Conservation (phyloP, 805 yeast species). For the Metschnikowia sp. region DNA sequence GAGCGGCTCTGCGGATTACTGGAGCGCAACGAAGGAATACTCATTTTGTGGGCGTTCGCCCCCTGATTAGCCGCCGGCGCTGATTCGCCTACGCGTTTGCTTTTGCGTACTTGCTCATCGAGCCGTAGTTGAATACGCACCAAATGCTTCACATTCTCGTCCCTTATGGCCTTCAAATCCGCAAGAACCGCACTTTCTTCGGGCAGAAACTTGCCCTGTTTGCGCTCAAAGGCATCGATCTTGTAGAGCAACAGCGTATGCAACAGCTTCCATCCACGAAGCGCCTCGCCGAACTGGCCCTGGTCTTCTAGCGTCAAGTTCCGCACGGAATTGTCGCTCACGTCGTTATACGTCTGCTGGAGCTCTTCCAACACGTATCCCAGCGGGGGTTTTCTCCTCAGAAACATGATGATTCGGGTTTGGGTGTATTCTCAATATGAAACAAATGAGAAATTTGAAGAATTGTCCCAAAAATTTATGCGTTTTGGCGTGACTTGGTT, state of each 20-base stretch:
- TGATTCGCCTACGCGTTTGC: slow-evolving; percentile 5
- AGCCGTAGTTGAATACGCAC: slow-evolving; percentile 38
- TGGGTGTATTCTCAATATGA: neutral
- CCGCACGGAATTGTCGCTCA: slow-evolving; percentile 56
- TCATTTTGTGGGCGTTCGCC: slow-evolving; percentile 14
- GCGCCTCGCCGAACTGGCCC: slow-evolving; percentile 49
- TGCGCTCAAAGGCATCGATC: slow-evolving; percentile 51
- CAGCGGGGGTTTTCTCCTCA: slow-evolving; percentile 57
- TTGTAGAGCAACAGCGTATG: slow-evolving; percentile 58
- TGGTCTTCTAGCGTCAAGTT: slow-evolving; percentile 58
- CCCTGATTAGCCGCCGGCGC: slow-evolving; percentile 1
- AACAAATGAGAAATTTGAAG: neutral
- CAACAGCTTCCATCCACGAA: slow-evolving; percentile 72
- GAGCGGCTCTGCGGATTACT: slow-evolving; percentile 14
- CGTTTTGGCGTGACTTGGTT: neutral
- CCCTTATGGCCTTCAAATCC: slow-evolving; percentile 37
- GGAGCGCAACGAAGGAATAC: slow-evolving; percentile 28
- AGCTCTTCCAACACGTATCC: slow-evolving; percentile 51
- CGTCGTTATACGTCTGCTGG: slow-evolving; percentile 57
- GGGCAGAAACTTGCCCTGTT: slow-evolving; percentile 24
- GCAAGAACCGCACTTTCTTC: slow-evolving; percentile 15
- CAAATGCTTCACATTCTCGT: slow-evolving; percentile 42
- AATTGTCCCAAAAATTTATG: neutral
- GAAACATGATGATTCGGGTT: slow-evolving; percentile 35
- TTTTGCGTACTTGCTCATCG: slow-evolving; percentile 28